Evolutionary conservation across 345 rosid species (phyloP), one percentile per base, ranked within the genome.

Genomic region (Syzygium aqueum): DNA sequence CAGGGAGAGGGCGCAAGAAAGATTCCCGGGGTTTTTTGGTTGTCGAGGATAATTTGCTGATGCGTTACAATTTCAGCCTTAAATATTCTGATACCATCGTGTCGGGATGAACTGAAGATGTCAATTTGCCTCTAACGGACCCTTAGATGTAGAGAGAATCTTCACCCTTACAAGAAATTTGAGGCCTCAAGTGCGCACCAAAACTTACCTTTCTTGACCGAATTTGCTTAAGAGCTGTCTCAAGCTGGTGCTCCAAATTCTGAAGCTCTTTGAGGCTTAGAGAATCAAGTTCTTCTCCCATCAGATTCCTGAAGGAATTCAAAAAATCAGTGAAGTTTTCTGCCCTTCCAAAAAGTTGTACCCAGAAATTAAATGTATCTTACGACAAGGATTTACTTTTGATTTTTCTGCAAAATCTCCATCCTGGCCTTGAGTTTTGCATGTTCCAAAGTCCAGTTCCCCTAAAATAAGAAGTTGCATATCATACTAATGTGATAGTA

Each of bases 351-450:
- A 33, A 73, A 33, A 17, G 25, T 0, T 33, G 80, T 73, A 19
- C 80, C 46, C 46, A 17, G 25, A 73, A 73, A 73, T 73, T 73
- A 17, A 17, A 33, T 19, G 46, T 5, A 33, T 73, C 80, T 33
- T 33, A 73, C 49, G 19, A 33, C 46, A 33, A 73, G 80, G 28
- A 3, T 53, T n/a, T 93, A 94, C 99, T 94, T 95, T 87, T 94
- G 93, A 91, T 96, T 97, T 92, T 89, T 94, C 87, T 95, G 96
- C 87, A 97, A 89, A 86, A 97, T 91, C 89, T 97, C 99, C 90
- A 95, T 86, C 89, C 98, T 93, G 56, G 97, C 98, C 91, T 96
- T 97, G 82, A 97, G 96, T 93, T 95, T 96, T 86, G 98, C 97
- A 90, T 95, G 92, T 63, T 97, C 97, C 87, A 97, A 89, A 80